phyloP scores from a whole-genome alignment of 306 rosid genomes.

The Rubus idaeus region DNA sequence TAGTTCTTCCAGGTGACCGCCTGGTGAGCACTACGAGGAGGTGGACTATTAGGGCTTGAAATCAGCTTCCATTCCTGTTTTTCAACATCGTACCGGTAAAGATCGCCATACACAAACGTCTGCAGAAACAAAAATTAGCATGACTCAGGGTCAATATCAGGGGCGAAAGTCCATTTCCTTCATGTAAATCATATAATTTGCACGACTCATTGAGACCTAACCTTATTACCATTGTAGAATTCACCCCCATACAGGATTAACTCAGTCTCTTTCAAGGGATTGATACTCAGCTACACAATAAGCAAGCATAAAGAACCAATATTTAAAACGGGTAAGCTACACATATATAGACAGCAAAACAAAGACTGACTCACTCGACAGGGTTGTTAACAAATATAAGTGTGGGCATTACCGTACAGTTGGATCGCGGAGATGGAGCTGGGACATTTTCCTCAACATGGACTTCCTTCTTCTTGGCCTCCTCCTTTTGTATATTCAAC shows the following conservation, averaged over 20 bases:
- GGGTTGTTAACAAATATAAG: background rate
- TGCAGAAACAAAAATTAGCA: constrained; percentile 35
- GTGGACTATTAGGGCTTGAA: constrained; percentile 96
- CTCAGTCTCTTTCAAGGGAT: constrained; percentile 95
- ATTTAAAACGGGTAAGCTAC: background rate
- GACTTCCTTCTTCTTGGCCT: constrained; percentile 93
- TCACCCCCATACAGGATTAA: constrained; percentile 89
- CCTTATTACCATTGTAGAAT: constrained; percentile 96
- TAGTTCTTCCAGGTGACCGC: constrained; percentile 96
- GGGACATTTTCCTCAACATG: constrained; percentile 89
- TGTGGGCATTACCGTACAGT: constrained; percentile 62
- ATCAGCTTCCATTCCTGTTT: constrained; percentile 88
- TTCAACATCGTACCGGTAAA: constrained; percentile 81
- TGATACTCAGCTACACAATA: constrained; percentile 60
- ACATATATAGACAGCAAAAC: background rate
- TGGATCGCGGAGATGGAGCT: constrained; percentile 91
- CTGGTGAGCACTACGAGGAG: constrained; percentile 98
- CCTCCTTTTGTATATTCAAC: constrained; percentile 87
- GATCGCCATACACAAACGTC: constrained; percentile 90
- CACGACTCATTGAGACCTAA: constrained; percentile 20
- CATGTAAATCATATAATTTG: constrained; percentile 7
- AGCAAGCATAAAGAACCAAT: background rate
- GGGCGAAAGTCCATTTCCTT: background rate
- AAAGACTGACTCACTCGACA: background rate
- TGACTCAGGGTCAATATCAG: background rate